Evolutionary conservation across 306 rosid species (phyloP).

Genomic region (Rosa multiflora): DNA sequence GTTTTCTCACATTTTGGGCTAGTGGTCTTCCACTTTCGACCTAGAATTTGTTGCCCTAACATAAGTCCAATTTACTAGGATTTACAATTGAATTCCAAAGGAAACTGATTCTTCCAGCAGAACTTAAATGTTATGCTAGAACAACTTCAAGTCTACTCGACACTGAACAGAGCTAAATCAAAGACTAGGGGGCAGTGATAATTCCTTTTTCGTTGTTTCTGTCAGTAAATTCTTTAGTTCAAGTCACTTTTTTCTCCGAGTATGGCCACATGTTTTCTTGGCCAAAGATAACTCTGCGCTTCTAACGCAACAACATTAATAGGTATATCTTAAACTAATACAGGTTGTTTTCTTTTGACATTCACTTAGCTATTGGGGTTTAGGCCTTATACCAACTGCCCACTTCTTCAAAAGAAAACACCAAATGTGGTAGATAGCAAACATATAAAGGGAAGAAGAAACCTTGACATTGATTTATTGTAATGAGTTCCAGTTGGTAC

Average conservation of each 20-base stretch:
- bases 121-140: no score
- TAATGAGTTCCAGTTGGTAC: background rate
- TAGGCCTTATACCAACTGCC: background rate
- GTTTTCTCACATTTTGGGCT: no score
- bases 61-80: no score
- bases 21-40: no score
- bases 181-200: background rate
- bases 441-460: background rate
- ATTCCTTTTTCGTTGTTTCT: background rate
- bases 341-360: background rate
- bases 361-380: background rate
- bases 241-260: background rate
- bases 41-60: no score
- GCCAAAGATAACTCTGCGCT: background rate
- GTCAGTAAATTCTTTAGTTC: background rate
- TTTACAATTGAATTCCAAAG: no score
- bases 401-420: background rate
- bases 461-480: conserved; percentile 22
- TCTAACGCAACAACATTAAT: background rate
- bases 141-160: no score
- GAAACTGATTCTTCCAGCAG: background rate
- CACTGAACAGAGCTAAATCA: background rate
- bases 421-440: background rate
- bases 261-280: background rate
- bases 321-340: background rate